These are phyloP conservation scores for Colletotrichum horii DNA, from an alignment of 2,329 filamentous ascomycete species.

Conservation along the genomic window DNA sequence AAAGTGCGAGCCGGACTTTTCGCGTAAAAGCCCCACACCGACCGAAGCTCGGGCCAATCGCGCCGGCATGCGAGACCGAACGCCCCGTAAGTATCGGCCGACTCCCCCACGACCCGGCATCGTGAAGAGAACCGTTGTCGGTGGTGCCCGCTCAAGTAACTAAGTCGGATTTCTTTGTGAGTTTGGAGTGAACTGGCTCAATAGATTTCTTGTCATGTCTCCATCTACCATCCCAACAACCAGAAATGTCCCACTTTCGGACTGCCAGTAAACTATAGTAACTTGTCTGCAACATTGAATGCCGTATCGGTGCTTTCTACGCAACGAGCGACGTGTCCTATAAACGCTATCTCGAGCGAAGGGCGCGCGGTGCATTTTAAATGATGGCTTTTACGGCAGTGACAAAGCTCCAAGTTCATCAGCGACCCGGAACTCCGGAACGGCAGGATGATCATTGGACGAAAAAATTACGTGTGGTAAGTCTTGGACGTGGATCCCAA, in stretches of 20 bases:
- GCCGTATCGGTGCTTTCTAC: not conserved
- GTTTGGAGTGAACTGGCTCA: not conserved
- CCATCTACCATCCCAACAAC: not conserved
- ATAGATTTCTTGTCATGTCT: rapidly evolving
- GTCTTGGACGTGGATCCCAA: not conserved
- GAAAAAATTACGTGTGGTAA: not conserved
- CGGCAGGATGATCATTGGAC: not conserved
- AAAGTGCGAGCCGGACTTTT: not conserved
- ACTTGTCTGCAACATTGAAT: not conserved
- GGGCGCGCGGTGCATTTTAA: not conserved
- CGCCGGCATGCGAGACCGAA: not conserved
- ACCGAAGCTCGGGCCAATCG: not conserved
- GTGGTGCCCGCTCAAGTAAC: not conserved
- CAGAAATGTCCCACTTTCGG: not conserved
- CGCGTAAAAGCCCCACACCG: not conserved
- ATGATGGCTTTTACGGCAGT: not conserved
- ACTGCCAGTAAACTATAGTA: not conserved
- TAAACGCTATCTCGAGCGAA: rapidly evolving
- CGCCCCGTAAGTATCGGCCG: not conserved
- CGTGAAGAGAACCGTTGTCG: not conserved
- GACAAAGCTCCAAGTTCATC: not conserved
- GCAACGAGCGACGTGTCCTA: not conserved
- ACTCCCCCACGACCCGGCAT: not conserved
- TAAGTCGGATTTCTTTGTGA: not conserved
- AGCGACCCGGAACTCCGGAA: not conserved